Base-by-base conservation (phyloP, 108 stramenopile genomes). In the Cylindrotheca closterium region DNA sequence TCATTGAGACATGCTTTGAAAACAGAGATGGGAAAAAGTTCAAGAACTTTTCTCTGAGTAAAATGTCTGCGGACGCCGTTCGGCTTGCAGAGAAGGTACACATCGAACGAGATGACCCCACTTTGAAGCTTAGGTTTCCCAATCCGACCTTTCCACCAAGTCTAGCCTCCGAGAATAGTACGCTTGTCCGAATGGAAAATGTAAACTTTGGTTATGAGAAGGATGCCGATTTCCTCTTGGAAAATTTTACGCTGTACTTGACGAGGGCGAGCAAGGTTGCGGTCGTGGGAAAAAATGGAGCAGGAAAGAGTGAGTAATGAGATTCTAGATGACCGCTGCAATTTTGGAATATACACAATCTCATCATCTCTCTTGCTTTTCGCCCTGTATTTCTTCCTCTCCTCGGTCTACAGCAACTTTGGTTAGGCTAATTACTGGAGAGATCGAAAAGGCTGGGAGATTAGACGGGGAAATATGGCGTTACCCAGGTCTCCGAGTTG, bases 221-320 rank as follows among this genome's bases (percentile, higher is more conserved):
- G 5, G 32, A 73, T 28, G 61, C 51, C 22, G 21, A 46, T 8
- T 33, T 47, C 22, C 30, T 84, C 7, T 60, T 85, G 25, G 49
- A 66, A 19, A 31, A 72, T 55, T 24, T 82, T 12, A 78, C 81
- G 21, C 58, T 87, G 7, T 77, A 74, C 59, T 45, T 96, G 24
- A 70, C 63, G 7, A 80, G 82, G 46, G 84, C 83, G 1, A 84
- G 87, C 24, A 80, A 86, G 73, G 85, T 89, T 55, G 94, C 92
- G 2, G 25, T 97, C 7, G 91, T 95, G 0, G 96, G 94, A 2
- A 89, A 66, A 30, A 97, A 97, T 83, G 96, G 96, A 19, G 55
- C 65, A 30, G 96, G 93, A 1, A 96, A 96, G 37, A 30, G n/a
- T n/a, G 8, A n/a, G n/a, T n/a, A n/a, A n/a, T n/a, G n/a, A n/a